Percentiles rank a stretch among this genome's conserved stretches.
Evolutionary conservation across 257 asterid species (phyloP).

Genomic region (Gynochthodes officinalis): DNA sequence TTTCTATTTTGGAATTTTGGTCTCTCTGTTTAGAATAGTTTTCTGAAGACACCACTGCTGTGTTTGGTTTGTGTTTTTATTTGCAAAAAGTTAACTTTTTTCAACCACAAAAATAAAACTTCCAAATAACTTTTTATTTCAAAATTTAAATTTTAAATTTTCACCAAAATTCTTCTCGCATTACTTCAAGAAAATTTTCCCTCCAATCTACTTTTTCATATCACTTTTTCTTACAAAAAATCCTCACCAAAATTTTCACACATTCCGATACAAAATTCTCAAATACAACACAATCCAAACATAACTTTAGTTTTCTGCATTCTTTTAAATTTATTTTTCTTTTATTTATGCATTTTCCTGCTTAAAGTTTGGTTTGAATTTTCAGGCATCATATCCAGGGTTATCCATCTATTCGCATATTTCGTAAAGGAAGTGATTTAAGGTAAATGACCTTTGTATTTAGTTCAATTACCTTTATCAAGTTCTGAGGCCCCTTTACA

Average conservation of each 20-base stretch:
- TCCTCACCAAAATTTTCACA: too few species aligned
- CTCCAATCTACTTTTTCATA: too few species aligned
- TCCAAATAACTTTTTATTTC: too few species aligned
- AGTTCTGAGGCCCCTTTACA: not conserved
- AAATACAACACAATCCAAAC: too few species aligned
- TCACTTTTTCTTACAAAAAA: too few species aligned
- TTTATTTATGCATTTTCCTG: not conserved
- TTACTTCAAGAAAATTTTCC: too few species aligned
- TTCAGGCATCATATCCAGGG: constrained; percentile 95
- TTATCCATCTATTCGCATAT: constrained; percentile 90
- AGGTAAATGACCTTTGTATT: constrained; percentile 39
- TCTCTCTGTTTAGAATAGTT: not conserved
- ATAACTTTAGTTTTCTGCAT: not conserved
- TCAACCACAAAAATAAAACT: too few species aligned
- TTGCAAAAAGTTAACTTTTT: too few species aligned
- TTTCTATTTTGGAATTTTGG: not conserved
- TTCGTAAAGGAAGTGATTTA: constrained; percentile 84
- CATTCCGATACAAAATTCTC: too few species aligned
- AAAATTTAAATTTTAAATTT: too few species aligned
- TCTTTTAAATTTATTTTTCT: constrained; percentile 15
- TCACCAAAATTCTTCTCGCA: too few species aligned
- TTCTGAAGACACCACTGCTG: not conserved
- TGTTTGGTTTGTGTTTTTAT: too few species aligned
- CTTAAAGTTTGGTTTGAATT: constrained; percentile 22
- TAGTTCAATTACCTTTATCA: not conserved